Evolutionary conservation across 2,329 filamentous ascomycete species (phyloP).

Genomic region (Venturiaceae sp.): DNA sequence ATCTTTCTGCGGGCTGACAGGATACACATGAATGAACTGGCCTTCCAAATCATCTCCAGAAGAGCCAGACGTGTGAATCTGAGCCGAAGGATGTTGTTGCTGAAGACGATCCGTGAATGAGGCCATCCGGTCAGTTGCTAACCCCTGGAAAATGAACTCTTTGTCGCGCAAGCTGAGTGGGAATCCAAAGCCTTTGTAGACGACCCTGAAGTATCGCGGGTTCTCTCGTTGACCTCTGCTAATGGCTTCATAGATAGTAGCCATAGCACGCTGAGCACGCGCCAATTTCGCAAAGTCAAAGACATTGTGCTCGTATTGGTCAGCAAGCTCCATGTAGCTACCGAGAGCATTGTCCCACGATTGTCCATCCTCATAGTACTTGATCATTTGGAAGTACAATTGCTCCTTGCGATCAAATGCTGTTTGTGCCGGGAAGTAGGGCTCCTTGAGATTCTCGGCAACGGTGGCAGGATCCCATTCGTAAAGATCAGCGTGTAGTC

Average conservation of each 20-base stretch:
- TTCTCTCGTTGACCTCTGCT: conserved; percentile 69
- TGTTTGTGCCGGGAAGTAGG: conserved; percentile 70
- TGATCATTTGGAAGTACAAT: conserved; percentile 91
- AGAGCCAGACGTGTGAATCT: conserved; percentile 62
- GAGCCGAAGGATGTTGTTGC: conserved; percentile 76
- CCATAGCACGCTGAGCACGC: conserved; percentile 80
- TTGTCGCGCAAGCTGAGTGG: conserved; percentile 74
- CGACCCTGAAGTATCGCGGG: conserved; percentile 84
- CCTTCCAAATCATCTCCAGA: conserved; percentile 75
- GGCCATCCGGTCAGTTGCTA: conserved; percentile 63
- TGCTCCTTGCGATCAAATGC: conserved; percentile 88
- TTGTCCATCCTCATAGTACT: conserved; percentile 87
- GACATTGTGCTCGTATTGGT: conserved; percentile 81
- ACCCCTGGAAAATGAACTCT: conserved; percentile 84
- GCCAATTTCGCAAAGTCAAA: conserved; percentile 92
- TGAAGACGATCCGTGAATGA: conserved; percentile 89
- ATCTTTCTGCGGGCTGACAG: conserved; percentile 75
- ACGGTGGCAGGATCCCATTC: conserved; percentile 72
- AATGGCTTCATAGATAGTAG: conserved; percentile 82
- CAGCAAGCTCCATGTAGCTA: conserved; percentile 81
- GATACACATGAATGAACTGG: conserved; percentile 76
- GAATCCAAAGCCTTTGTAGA: conserved; percentile 84
- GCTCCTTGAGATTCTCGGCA: conserved; percentile 59
- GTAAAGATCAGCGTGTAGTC: conserved; percentile 86
- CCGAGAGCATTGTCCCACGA: conserved; percentile 83